Percentiles rank a stretch among this genome's conserved stretches.
phyloP scores from a whole-genome alignment of 768 basidiomycete species.

The Termitomyces sp. region DNA sequence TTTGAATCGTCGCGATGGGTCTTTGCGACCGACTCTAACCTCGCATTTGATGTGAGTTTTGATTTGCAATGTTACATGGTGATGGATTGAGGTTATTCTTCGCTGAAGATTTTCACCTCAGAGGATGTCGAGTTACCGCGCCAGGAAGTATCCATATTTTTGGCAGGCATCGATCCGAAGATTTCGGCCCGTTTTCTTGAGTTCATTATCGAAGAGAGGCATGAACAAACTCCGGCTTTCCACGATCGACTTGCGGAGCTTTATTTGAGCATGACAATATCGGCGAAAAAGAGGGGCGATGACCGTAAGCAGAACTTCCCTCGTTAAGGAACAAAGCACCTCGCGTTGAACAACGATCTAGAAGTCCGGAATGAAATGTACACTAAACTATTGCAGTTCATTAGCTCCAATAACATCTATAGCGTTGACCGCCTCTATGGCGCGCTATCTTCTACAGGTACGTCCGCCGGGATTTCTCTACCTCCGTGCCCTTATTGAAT shows the following conservation, averaged over 20 bases:
- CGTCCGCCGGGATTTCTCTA: conserved; percentile 9
- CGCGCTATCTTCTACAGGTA: conserved; percentile 77
- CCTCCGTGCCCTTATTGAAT: background rate
- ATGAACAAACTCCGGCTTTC: conserved; percentile 60
- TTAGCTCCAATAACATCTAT: conserved; percentile 65
- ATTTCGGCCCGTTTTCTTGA: conserved; percentile 80
- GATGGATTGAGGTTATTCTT: background rate
- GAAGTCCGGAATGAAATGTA: conserved; percentile 49
- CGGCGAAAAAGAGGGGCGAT: conserved; percentile 53
- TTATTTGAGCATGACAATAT: conserved; percentile 66
- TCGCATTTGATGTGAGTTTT: conserved; percentile 67
- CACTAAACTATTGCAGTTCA: conserved; percentile 69
- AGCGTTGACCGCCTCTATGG: conserved; percentile 77
- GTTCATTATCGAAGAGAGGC: conserved; percentile 70
- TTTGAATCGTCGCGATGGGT: conserved; percentile 84
- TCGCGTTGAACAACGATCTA: conserved; percentile 17
- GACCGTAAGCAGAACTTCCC: conserved; percentile 35
- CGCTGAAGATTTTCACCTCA: conserved; percentile 81
- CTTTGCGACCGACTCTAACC: conserved; percentile 63
- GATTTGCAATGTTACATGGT: background rate
- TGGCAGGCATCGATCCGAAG: conserved; percentile 65
- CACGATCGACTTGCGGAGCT: conserved; percentile 89
- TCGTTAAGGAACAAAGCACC: background rate
- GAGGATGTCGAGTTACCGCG: conserved; percentile 91
- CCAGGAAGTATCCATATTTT: conserved; percentile 65